Evolutionary conservation across 2,329 filamentous ascomycete species (phyloP), one percentile per base, ranked within the genome.

Genomic region (Paramyrothecium roridum): DNA sequence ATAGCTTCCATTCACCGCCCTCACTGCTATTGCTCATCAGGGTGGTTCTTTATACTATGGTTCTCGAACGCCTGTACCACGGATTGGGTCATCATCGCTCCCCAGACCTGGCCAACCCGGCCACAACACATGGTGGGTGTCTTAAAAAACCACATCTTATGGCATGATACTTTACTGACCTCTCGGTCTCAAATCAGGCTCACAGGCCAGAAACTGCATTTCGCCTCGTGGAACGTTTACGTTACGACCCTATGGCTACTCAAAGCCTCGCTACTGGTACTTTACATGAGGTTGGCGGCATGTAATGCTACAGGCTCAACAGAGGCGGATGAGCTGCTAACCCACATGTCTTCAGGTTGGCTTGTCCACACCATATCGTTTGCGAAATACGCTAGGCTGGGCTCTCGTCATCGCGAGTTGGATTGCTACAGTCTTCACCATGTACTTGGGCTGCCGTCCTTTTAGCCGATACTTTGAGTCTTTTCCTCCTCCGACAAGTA

Each of bases 1-100:
- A 48, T 22, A 51, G 49, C 30, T 51, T 7, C 33, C 33, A 21
- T 51, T 34, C 19, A 37, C 49, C 21, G 49, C 49, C 3, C n/a
- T 51, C 11, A 51, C 49, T 3, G 49, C 10, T n/a, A 51, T 51
- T 11, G 49, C 49, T 13, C 49, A 51, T 22, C n/a, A 11, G 10
- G 49, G 49, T 37, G 49, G 49, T 13, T 37, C 49, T 20, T 30
- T 51, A 8, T 51, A 51, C 21, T 51, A 51, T n/a, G 33, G 49
- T 17, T 21, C 49, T 7, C 4, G 37, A 43, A 4, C 13, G 37
- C 37, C 37, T 17, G 13, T 19, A 19, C 37, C 37, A 17, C 37
- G 37, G n/a, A 19, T 43, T 19, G 37, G 37, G 13, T 16, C 37
- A 13, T 19, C 37, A 17, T 16, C n/a, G 7, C 37, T 43, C 13